Percentiles rank a stretch among this genome's conserved stretches.
These are phyloP conservation scores for Pythium myriotylum DNA, from an alignment of 352 stramenopile genomes.

Conservation along the genomic window DNA sequence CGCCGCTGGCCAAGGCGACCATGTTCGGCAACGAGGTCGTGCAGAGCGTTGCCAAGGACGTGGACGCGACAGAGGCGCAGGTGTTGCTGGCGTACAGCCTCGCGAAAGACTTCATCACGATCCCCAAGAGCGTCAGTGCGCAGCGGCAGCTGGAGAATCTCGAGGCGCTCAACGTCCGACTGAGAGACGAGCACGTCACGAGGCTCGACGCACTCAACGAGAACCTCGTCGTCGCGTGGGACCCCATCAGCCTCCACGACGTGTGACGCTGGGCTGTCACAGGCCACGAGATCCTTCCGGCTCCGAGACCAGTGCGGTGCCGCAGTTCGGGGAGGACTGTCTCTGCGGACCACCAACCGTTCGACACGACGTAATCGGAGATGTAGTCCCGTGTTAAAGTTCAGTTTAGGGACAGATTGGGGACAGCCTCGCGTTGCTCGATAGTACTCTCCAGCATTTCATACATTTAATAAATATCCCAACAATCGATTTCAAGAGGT, in stretches of 20 bases:
- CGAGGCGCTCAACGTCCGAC: constrained; percentile 29
- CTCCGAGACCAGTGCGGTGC: constrained; percentile 13
- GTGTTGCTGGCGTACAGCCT: constrained; percentile 53
- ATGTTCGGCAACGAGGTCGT: constrained; percentile 39
- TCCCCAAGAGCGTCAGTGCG: constrained; percentile 56
- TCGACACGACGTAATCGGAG: constrained; percentile 21
- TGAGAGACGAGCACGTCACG: constrained; percentile 40
- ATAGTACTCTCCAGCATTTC: neutral
- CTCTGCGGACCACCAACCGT: constrained; percentile 19
- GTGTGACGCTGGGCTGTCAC: constrained; percentile 20
- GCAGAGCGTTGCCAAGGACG: constrained; percentile 33
- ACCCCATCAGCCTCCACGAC: constrained; percentile 45
- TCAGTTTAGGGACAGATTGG: constrained; percentile 26
- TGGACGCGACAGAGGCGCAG: constrained; percentile 39
- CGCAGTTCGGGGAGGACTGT: constrained; percentile 3
- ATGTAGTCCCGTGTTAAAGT: constrained; percentile 17
- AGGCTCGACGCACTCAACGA: constrained; percentile 41
- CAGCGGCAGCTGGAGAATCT: constrained; percentile 57
- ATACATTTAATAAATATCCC: neutral
- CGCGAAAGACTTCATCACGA: constrained; percentile 57
- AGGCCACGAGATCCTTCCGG: constrained; percentile 23
- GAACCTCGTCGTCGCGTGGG: constrained; percentile 54
- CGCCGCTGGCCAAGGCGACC: constrained; percentile 43
- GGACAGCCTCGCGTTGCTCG: neutral
- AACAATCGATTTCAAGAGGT: neutral